These are phyloP conservation scores for Chytridiales sp. DNA, from an alignment of 371 early-diverging fungal species.

Conservation along the genomic window DNA sequence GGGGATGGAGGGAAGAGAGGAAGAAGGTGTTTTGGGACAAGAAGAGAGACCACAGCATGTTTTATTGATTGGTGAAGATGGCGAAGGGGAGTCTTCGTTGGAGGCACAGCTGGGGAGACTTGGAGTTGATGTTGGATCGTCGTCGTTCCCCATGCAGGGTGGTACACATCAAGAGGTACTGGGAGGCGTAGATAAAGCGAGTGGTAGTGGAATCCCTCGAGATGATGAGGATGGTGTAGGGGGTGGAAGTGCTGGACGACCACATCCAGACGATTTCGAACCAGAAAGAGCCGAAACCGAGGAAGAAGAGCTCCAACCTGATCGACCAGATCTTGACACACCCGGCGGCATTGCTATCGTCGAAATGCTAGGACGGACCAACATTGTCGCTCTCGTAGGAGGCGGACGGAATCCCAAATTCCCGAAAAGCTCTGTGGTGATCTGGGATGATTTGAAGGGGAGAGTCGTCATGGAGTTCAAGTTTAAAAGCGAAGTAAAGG, in stretches of 20 bases:
- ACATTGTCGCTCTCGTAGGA: conserved; percentile 39
- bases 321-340: conserved; percentile 1
- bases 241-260: too few species aligned
- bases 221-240: too few species aligned
- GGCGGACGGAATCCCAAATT: conserved; percentile 32
- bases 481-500: conserved; percentile 78
- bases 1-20: not conserved
- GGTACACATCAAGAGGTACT: too few species aligned
- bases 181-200: too few species aligned
- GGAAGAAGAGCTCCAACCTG: not conserved
- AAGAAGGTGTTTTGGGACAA: not conserved
- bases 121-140: too few species aligned
- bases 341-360: conserved; percentile 28
- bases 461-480: conserved; percentile 76
- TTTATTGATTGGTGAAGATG: not conserved
- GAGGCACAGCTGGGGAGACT: too few species aligned
- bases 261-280: too few species aligned
- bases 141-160: too few species aligned
- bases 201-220: too few species aligned
- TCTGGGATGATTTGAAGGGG: conserved; percentile 70
- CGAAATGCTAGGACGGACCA: conserved; percentile 36
- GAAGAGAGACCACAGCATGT: not conserved
- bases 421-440: conserved; percentile 15
- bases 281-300: too few species aligned
- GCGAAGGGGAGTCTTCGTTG: too few species aligned